phyloP scores from a whole-genome alignment of 345 rosid genomes.

The Aethionema arabicum region DNA sequence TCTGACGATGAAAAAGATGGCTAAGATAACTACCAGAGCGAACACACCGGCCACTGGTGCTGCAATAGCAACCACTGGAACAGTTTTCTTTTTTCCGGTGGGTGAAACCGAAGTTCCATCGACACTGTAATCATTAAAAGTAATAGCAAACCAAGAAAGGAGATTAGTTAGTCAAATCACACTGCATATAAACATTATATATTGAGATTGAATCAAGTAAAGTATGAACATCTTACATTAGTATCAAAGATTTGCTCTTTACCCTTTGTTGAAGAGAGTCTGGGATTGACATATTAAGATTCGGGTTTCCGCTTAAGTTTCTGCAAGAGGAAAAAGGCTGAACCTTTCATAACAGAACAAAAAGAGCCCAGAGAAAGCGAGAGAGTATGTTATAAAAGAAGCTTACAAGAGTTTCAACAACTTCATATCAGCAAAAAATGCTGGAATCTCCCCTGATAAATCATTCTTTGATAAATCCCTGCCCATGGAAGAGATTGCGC shows the following conservation, averaged over 20 bases:
- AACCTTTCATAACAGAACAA: background rate
- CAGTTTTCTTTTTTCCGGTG: background rate
- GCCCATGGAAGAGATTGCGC: slow-evolving; percentile 4
- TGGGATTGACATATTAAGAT: slow-evolving; percentile 32
- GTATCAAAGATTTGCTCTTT: slow-evolving; percentile 20
- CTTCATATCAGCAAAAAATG: slow-evolving; percentile 43
- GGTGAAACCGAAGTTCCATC: background rate
- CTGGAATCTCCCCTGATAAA: slow-evolving; percentile 52
- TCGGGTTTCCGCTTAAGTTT: slow-evolving; percentile 36
- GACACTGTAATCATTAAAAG: slow-evolving; percentile 14
- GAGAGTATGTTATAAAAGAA: background rate
- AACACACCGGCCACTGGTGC: slow-evolving; percentile 19
- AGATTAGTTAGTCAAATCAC: background rate
- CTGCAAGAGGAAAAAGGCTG: background rate
- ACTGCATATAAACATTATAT: background rate
- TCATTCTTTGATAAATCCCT: slow-evolving; percentile 65
- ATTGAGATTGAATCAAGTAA: slow-evolving; percentile 1
- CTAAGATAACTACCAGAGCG: slow-evolving; percentile 17
- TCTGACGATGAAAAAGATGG: slow-evolving; percentile 22
- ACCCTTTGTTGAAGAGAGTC: slow-evolving; percentile 17
- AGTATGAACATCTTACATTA: slow-evolving; percentile 25
- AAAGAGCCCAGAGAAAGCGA: background rate
- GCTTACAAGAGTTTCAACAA: slow-evolving; percentile 52
- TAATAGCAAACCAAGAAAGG: background rate
- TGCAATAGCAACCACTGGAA: slow-evolving; percentile 13